These are phyloP conservation scores for Aspergillus latus DNA, from an alignment of 2,329 filamentous ascomycete genomes.

Conservation along the genomic window DNA sequence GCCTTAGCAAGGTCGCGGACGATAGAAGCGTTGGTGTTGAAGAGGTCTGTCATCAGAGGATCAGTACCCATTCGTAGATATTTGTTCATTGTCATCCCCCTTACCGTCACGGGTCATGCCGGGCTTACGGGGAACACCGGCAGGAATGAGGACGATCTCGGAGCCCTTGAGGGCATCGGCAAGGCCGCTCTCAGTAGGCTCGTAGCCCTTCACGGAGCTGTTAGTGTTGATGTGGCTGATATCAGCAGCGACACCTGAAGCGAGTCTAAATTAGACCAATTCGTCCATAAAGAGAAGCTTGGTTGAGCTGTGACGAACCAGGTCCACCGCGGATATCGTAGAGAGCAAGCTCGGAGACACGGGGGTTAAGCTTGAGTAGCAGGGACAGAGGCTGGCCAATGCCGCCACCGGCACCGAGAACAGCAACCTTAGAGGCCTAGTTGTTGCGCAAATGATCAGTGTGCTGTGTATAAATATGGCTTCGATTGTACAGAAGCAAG, in stretches of 20 bases:
- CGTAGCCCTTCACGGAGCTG: slow-evolving; percentile 88
- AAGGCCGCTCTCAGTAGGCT: slow-evolving; percentile 73
- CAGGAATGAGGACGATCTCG: slow-evolving; percentile 95
- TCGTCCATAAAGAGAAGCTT: background rate
- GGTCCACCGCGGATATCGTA: slow-evolving; percentile 96
- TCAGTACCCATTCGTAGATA: slow-evolving; percentile 7
- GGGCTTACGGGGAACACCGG: slow-evolving; percentile 97
- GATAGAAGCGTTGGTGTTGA: slow-evolving; percentile 99
- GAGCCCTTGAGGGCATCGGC: slow-evolving; percentile 76
- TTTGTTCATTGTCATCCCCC: slow-evolving; percentile 18
- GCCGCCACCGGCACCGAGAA: slow-evolving; percentile 94
- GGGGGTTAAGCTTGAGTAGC: slow-evolving; percentile 97
- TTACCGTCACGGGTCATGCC: slow-evolving; percentile 96
- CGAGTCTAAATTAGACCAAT: slow-evolving; percentile 21
- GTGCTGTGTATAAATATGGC: slow-evolving; percentile 15
- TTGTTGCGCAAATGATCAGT: slow-evolving; percentile 11
- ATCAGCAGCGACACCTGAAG: slow-evolving; percentile 90
- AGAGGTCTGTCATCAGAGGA: slow-evolving; percentile 65
- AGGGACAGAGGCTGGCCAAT: slow-evolving; percentile 98
- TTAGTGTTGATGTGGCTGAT: slow-evolving; percentile 99
- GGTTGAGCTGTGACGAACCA: slow-evolving; percentile 59
- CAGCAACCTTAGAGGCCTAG: slow-evolving; percentile 94
- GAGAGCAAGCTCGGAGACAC: slow-evolving; percentile 88
- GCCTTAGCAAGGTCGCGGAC: slow-evolving; percentile 98
- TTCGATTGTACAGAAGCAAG: slow-evolving; percentile 14